Percentiles rank a stretch among this genome's conserved stretches.
Evolutionary conservation across 2,329 filamentous ascomycete species (phyloP).

Genomic region (Coniochaeta sp.): DNA sequence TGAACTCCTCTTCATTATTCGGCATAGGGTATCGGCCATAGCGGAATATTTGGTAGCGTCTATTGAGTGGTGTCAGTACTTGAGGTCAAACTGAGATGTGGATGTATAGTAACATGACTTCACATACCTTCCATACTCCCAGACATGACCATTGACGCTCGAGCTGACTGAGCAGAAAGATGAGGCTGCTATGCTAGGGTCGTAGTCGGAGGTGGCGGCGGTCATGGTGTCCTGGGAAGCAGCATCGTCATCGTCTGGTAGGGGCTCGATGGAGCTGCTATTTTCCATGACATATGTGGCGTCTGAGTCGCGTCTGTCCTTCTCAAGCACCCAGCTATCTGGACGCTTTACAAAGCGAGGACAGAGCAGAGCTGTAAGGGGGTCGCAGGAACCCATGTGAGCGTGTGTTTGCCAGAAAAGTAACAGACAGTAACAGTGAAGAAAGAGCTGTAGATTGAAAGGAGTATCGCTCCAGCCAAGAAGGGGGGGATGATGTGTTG

Average conservation of each 20-base stretch:
- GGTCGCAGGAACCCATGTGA: not conserved
- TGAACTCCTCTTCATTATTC: conserved; percentile 45
- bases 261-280: conserved; percentile 11
- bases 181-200: conserved; percentile 13
- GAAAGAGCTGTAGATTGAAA: not conserved
- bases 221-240: conserved; percentile 4
- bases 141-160: conserved; percentile 18
- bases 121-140: conserved; percentile 19
- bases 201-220: conserved; percentile 16
- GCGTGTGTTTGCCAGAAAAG: too few relatives aligned
- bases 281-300: conserved; percentile 13
- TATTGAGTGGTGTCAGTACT: conserved; percentile 12
- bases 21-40: conserved; percentile 41
- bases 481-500: not conserved
- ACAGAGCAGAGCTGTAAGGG: not conserved
- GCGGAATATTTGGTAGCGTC: conserved; percentile 42
- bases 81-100: too few relatives aligned
- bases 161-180: conserved; percentile 18
- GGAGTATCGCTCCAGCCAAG: not conserved
- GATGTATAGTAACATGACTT: too few relatives aligned
- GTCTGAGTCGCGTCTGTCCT: not conserved
- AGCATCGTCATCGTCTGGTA: conserved; percentile 9
- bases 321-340: not conserved
- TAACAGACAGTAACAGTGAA: too few relatives aligned
- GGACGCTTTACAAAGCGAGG: not conserved